phyloP scores from a whole-genome alignment of 2,329 filamentous ascomycete species.

The Atkinsonella texensis region DNA sequence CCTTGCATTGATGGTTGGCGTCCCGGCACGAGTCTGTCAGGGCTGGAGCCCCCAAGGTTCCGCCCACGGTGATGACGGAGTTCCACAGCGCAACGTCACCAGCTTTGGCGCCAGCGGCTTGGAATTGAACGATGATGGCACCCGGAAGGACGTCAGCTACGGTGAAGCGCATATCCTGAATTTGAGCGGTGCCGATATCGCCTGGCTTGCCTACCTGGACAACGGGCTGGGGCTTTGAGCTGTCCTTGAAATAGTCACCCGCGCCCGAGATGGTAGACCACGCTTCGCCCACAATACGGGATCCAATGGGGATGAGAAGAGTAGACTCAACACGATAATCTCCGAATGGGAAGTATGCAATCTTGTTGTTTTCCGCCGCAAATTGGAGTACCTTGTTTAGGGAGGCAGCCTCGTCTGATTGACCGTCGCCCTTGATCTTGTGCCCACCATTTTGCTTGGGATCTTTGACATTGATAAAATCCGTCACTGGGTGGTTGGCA shows the following conservation, averaged over 20 bases:
- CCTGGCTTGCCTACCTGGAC: constrained; percentile 37
- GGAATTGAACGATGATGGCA: constrained; percentile 27
- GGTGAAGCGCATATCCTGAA: constrained; percentile 41
- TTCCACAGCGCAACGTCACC: constrained; percentile 41
- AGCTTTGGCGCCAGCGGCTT: constrained; percentile 22
- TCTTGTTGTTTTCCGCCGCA: constrained; percentile 20
- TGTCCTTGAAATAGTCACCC: constrained; percentile 30
- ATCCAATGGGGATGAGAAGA: constrained; percentile 22
- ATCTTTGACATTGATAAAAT: constrained; percentile 26
- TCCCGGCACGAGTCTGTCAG: constrained; percentile 24
- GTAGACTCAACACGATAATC: constrained; percentile 17
- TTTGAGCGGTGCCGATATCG: constrained; percentile 36
- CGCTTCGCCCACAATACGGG: constrained; percentile 42
- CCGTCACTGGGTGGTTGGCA: constrained; percentile 17
- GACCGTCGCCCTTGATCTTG: constrained; percentile 25
- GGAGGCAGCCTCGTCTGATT: constrained; percentile 23
- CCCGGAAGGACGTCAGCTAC: constrained; percentile 31
- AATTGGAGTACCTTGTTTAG: constrained; percentile 25
- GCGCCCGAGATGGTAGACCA: constrained; percentile 38
- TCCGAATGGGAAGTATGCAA: constrained; percentile 19
- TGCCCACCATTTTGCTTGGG: constrained; percentile 17
- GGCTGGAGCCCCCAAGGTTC: constrained; percentile 25
- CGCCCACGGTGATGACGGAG: constrained; percentile 32
- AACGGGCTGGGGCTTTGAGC: constrained; percentile 33
- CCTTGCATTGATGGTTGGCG: constrained; percentile 27